Conservation (phyloP, 257 asterid species). For the Gynochthodes officinalis region DNA sequence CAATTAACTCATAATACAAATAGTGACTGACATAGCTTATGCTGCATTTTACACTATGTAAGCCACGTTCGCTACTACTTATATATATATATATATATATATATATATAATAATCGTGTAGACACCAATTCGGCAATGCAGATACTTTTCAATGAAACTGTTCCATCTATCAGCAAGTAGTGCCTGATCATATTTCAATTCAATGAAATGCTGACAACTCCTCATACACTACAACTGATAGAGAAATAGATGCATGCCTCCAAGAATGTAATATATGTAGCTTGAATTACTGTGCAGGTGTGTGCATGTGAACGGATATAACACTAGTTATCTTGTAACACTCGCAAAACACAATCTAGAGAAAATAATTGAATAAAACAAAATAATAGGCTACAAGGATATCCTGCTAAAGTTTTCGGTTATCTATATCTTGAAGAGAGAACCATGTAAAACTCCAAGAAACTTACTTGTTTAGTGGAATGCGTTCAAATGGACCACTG, state of each 20-base stretch:
- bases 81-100: background rate
- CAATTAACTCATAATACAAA: too few relatives aligned
- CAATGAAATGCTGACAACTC: background rate
- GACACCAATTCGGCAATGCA: too few relatives aligned
- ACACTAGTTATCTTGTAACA: background rate
- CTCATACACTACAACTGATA: background rate
- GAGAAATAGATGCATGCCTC: background rate
- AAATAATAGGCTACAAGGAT: background rate
- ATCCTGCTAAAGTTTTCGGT: background rate
- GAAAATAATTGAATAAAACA: background rate
- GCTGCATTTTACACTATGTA: too few relatives aligned
- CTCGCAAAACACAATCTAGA: background rate
- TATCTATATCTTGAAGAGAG: background rate
- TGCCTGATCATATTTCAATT: background rate
- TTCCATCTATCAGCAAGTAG: background rate
- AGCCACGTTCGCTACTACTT: too few relatives aligned
- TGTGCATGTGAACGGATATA: background rate
- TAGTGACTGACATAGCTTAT: too few relatives aligned
- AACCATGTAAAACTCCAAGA: background rate
- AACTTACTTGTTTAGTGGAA: constrained; percentile 86
- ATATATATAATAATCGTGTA: too few relatives aligned
- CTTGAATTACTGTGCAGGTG: background rate
- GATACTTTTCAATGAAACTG: background rate
- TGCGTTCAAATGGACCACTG: constrained; percentile 83
- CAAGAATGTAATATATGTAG: background rate